Percentiles rank a stretch among this genome's conserved stretches.
Conservation (phyloP, 2,329 filamentous ascomycete genomes). For the Aspergillus sp. region DNA sequence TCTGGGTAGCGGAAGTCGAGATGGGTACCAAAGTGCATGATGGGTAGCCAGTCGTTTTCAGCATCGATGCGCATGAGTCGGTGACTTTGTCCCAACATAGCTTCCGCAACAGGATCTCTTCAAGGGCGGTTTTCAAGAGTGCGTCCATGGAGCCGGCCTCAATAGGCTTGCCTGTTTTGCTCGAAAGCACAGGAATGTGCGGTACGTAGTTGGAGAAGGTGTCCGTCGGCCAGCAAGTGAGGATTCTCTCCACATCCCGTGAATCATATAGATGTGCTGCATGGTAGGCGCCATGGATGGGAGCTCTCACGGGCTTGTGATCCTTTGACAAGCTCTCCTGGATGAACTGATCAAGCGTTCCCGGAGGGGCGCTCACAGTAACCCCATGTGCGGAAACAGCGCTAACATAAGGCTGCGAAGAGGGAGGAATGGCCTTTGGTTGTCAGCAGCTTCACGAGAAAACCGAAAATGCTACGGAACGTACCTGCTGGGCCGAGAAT, state of each 20-base stretch:
- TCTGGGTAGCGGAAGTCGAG: constrained; percentile 25
- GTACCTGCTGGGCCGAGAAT: constrained; percentile 20
- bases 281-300: constrained; percentile 53
- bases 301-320: constrained; percentile 45
- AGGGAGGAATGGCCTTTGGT: constrained; percentile 38
- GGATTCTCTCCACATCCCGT: constrained; percentile 45
- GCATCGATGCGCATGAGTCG: constrained; percentile 20
- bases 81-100: constrained; percentile 37
- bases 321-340: constrained; percentile 42
- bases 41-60: constrained; percentile 9
- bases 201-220: constrained; percentile 20
- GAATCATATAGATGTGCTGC: constrained; percentile 47
- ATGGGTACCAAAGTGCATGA: constrained; percentile 23
- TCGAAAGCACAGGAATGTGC: constrained; percentile 31
- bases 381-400: constrained; percentile 52
- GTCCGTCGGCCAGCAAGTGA: constrained; percentile 30
- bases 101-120: constrained; percentile 31
- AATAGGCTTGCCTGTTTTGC: constrained; percentile 27
- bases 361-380: constrained; percentile 52
- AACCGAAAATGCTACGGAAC: constrained; percentile 1
- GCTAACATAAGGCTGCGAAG: constrained; percentile 50
- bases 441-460: constrained; percentile 1
- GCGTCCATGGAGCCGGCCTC: constrained; percentile 22
- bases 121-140: constrained; percentile 25
- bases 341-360: constrained; percentile 46